Conservation (phyloP, 1,139 yeast genomes). For the Saccharomyces pastorianus region DNA sequence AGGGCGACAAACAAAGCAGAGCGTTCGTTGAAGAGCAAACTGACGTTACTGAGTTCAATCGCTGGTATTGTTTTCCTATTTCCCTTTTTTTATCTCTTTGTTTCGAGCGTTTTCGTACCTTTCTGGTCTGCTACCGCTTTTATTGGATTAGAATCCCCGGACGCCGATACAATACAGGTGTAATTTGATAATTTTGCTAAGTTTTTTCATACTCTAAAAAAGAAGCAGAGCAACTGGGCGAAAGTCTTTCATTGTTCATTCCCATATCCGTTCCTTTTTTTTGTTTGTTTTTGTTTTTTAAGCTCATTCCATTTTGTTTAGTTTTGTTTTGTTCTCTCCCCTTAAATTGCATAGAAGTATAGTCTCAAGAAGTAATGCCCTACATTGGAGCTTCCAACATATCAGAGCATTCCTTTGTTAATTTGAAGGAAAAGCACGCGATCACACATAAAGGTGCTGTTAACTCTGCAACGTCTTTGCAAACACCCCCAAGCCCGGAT, state of each 20-base stretch:
- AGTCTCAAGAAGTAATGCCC: constrained; percentile 11
- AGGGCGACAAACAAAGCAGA: not conserved
- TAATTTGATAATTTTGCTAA: not conserved
- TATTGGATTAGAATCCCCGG: not conserved
- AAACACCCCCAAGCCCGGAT: not conserved
- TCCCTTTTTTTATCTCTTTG: not conserved
- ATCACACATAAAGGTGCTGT: constrained; percentile 4
- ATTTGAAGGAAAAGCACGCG: constrained; percentile 19
- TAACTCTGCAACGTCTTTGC: not conserved
- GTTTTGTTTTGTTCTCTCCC: not conserved
- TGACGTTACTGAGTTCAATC: not conserved
- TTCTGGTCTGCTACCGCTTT: not conserved
- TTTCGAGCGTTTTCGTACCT: not conserved
- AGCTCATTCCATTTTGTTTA: not conserved
- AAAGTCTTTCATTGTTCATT: not conserved
- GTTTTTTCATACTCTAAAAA: not conserved
- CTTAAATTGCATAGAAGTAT: not conserved
- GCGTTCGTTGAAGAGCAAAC: not conserved
- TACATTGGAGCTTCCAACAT: constrained; percentile 20
- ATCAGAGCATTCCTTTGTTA: constrained; percentile 14
- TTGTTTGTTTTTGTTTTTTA: not conserved
- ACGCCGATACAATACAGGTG: not conserved
- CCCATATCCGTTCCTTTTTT: not conserved
- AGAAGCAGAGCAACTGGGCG: not conserved
- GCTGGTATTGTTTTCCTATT: not conserved